Conservation (phyloP, 1,284 basidiomycete genomes). For the Rhodotorula sp. region DNA sequence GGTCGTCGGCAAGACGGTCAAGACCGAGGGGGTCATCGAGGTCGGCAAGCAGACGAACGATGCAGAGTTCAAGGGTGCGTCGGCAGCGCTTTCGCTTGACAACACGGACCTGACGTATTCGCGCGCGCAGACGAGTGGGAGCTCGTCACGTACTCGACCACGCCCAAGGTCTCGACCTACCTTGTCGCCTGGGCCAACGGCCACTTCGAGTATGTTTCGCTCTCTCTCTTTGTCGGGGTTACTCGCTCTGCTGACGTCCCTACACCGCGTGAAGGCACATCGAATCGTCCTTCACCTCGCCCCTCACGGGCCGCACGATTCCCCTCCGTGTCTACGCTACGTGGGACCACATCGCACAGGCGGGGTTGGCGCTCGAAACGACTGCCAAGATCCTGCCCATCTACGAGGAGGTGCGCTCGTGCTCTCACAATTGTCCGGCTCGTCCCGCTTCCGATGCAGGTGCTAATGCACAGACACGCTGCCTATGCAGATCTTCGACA, state of each 20-base stretch:
- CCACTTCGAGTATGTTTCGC: constrained; percentile 58
- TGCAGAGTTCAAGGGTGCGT: constrained; percentile 19
- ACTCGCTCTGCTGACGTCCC: not conserved
- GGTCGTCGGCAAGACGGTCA: constrained; percentile 49
- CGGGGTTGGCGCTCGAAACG: constrained; percentile 76
- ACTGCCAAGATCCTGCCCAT: constrained; percentile 82
- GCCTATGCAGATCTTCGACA: constrained; percentile 48
- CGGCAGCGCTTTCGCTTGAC: no score
- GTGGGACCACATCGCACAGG: constrained; percentile 79
- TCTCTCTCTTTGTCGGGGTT: not conserved
- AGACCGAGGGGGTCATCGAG: constrained; percentile 48
- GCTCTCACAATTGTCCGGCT: not conserved
- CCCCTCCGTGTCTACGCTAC: constrained; percentile 85
- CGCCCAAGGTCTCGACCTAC: constrained; percentile 76
- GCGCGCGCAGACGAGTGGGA: constrained; percentile 44
- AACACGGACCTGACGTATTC: no score
- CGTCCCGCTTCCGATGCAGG: not conserved
- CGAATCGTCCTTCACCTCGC: constrained; percentile 75
- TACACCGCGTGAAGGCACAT: constrained; percentile 49
- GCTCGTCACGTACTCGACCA: constrained; percentile 48
- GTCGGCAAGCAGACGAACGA: constrained; percentile 5
- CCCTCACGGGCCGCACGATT: constrained; percentile 75
- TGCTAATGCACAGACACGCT: no score
- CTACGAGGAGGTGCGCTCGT: constrained; percentile 69
- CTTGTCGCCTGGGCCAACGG: constrained; percentile 91